Percentiles rank a stretch among this genome's conserved stretches.
phyloP scores from a whole-genome alignment of 139 green algal genomes.

The Chlorella sp. region DNA sequence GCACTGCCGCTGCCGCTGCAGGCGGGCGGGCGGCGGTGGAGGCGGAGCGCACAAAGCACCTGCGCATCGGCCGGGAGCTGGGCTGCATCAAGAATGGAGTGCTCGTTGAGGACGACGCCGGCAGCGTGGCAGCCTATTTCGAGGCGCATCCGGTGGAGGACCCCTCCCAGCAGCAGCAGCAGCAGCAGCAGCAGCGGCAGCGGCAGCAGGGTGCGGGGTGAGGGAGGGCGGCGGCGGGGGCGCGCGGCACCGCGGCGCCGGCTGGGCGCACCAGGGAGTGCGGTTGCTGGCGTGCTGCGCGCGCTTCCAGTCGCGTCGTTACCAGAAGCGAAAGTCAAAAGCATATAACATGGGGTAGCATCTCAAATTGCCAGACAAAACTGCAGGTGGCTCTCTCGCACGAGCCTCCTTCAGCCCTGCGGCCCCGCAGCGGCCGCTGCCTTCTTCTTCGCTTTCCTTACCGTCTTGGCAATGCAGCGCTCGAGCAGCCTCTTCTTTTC shows the following conservation, averaged over 20 bases:
- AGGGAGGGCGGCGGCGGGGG: too few relatives aligned
- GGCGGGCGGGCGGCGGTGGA: slow-evolving; percentile 54
- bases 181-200: slow-evolving; percentile 42
- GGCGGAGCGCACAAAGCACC: slow-evolving; percentile 62
- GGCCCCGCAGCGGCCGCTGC: too few relatives aligned
- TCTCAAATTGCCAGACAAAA: too few relatives aligned
- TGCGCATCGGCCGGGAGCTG: slow-evolving; percentile 56
- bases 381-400: too few relatives aligned
- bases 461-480: neutral
- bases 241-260: too few relatives aligned
- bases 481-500: slow-evolving; percentile 40
- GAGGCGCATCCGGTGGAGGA: slow-evolving; percentile 62
- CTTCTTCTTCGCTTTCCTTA: too few relatives aligned
- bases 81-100: slow-evolving; percentile 82
- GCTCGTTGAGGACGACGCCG: slow-evolving; percentile 71
- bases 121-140: slow-evolving; percentile 7
- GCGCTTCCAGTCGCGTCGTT: too few relatives aligned
- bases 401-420: too few relatives aligned
- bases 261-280: too few relatives aligned
- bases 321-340: too few relatives aligned
- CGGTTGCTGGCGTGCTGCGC: too few relatives aligned
- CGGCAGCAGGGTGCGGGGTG: slow-evolving; percentile 27
- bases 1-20: slow-evolving; percentile 6
- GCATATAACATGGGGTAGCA: too few relatives aligned
- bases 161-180: slow-evolving; percentile 36